Evolutionary conservation across 805 yeast genomes (phyloP).

Genomic region (Saccharomyces eubayanus): DNA sequence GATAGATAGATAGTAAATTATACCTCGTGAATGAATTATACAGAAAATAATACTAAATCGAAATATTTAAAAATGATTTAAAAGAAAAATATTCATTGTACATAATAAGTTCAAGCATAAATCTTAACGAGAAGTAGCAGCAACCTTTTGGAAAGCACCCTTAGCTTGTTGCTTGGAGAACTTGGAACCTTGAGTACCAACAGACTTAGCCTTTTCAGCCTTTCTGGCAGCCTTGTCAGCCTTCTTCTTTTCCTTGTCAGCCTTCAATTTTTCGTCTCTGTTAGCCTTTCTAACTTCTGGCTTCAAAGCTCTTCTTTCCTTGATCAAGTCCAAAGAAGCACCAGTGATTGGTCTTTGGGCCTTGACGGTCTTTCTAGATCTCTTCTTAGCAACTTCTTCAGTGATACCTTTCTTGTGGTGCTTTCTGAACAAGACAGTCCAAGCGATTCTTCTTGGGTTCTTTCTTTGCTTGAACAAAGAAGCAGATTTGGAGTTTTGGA

Average conservation of each 20-base stretch:
- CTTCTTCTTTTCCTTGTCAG: conserved; percentile 80
- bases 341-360: conserved; percentile 97
- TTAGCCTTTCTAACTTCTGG: conserved; percentile 95
- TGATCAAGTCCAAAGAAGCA: conserved; percentile 93
- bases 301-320: conserved; percentile 88
- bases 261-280: conserved; percentile 77
- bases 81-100: conserved; percentile 1
- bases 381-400: conserved; percentile 93
- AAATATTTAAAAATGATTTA: conserved; percentile 1
- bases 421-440: conserved; percentile 98
- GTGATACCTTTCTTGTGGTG: conserved; percentile 98
- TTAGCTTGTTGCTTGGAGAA: conserved; percentile 89
- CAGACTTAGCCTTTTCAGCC: conserved; percentile 77
- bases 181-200: conserved; percentile 63
- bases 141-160: conserved; percentile 94
- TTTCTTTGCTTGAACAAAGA: conserved; percentile 97
- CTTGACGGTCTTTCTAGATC: conserved; percentile 91
- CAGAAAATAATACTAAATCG: neutral
- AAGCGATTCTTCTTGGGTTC: conserved; percentile 98
- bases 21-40: neutral
- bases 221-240: conserved; percentile 85
- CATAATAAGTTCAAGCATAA: neutral
- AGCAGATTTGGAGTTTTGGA: conserved; percentile 91
- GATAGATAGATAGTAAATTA: neutral
- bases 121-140: conserved; percentile 85